A percentile compares a stretch with the other conserved stretches of the same genome.
Evolutionary conservation across 2,329 filamentous ascomycete genomes (phyloP).

Genomic region (Fonsecaea monophora): DNA sequence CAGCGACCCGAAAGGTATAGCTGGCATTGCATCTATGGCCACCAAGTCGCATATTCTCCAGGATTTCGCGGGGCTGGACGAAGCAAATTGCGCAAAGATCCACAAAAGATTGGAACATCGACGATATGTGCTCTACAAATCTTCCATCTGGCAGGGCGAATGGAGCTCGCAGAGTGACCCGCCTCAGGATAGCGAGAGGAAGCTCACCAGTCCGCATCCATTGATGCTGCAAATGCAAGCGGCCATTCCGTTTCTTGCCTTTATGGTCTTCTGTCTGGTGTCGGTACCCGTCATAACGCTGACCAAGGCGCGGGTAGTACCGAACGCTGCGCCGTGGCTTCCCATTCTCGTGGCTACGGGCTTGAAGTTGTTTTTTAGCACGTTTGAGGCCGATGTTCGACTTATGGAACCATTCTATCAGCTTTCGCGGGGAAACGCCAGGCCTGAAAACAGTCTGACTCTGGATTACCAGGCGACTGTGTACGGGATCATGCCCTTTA

Average conservation of each 20-base stretch:
- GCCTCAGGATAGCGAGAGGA: conserved; percentile 39
- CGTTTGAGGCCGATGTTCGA: conserved; percentile 56
- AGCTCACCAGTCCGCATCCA: conserved; percentile 50
- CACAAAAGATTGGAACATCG: conserved; percentile 55
- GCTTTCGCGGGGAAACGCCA: conserved; percentile 53
- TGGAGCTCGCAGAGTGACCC: conserved; percentile 49
- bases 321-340: conserved; percentile 53
- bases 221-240: conserved; percentile 52
- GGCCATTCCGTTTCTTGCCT: conserved; percentile 51
- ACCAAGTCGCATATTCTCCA: conserved; percentile 58
- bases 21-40: conserved; percentile 59
- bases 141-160: conserved; percentile 59
- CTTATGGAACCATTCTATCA: conserved; percentile 58
- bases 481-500: conserved; percentile 53
- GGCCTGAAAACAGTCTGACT: conserved; percentile 53
- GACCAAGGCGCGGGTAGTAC: conserved; percentile 47
- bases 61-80: conserved; percentile 57
- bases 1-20: conserved; percentile 58
- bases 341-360: conserved; percentile 54
- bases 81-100: conserved; percentile 51
- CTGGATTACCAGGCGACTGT: conserved; percentile 59
- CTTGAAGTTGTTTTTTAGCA: conserved; percentile 57
- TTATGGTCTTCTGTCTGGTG: conserved; percentile 49
- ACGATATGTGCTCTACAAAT: conserved; percentile 58
- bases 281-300: conserved; percentile 54